These are phyloP conservation scores for Spergularia bocconei DNA, from an alignment of 148 eudicot species.

Conservation along the genomic window DNA sequence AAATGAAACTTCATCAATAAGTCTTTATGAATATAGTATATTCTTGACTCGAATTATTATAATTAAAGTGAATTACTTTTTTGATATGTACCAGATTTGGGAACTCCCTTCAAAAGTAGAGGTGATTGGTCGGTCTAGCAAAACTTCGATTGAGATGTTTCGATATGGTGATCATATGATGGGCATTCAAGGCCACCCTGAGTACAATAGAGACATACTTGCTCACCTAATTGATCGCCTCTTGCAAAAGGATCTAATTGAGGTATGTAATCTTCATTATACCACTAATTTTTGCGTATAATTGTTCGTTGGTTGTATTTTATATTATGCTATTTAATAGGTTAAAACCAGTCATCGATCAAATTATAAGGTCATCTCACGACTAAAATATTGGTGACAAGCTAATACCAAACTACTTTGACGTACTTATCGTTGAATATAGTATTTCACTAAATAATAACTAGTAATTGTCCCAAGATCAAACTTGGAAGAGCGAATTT, in stretches of 20 bases:
- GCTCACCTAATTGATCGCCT: constrained; percentile 70
- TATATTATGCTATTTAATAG: too few species aligned
- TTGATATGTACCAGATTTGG: constrained; percentile 40
- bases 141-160: constrained; percentile 80
- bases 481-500: too few species aligned
- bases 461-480: too few species aligned
- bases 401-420: too few species aligned
- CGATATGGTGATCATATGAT: constrained; percentile 71
- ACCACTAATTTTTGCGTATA: too few species aligned
- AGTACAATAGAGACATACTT: constrained; percentile 84
- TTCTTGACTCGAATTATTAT: background rate
- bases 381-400: too few species aligned
- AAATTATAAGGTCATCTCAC: too few species aligned
- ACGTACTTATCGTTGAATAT: too few species aligned
- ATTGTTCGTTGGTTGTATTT: too few species aligned
- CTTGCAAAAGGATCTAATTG: constrained; percentile 36
- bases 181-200: constrained; percentile 97
- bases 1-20: background rate
- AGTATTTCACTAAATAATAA: too few species aligned
- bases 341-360: too few species aligned
- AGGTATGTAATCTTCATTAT: constrained; percentile 31
- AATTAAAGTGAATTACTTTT: background rate
- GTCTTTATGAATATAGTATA: background rate
- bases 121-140: constrained; percentile 70
- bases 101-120: constrained; percentile 80